Conservation (phyloP, 2,329 filamentous ascomycete species). For the Cylindrodendrum hubeiense region DNA sequence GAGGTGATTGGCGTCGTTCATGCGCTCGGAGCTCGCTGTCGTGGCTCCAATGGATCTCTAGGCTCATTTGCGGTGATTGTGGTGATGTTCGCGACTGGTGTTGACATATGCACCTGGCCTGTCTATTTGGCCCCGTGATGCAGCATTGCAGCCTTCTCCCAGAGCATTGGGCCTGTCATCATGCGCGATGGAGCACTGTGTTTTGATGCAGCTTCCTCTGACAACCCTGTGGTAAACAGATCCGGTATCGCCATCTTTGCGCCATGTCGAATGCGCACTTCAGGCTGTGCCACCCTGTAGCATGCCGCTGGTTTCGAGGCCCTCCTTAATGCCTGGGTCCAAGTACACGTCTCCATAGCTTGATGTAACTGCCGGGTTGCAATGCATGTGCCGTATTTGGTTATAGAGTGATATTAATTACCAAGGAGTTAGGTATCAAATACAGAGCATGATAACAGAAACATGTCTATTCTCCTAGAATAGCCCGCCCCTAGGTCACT, state of each 20-base stretch:
- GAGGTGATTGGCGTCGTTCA: constrained; percentile 38
- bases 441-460: background rate
- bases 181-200: background rate
- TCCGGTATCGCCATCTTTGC: constrained; percentile 3
- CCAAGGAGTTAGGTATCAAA: background rate
- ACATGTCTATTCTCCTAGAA: background rate
- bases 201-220: constrained; percentile 11
- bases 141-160: constrained; percentile 1
- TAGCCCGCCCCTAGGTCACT: background rate
- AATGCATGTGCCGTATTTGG: background rate
- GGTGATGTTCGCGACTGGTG: constrained; percentile 25
- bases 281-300: background rate
- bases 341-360: background rate
- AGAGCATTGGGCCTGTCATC: background rate
- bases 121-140: constrained; percentile 22
- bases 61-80: background rate
- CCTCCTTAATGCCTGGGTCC: too few relatives aligned
- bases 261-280: background rate
- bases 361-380: background rate
- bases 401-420: background rate
- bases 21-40: constrained; percentile 37
- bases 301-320: background rate
- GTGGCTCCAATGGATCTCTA: constrained; percentile 40
- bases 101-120: constrained; percentile 33
- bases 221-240: background rate